Conservation (phyloP, 495 filamentous ascomycete species). For the Aspergillus funiculosus region DNA sequence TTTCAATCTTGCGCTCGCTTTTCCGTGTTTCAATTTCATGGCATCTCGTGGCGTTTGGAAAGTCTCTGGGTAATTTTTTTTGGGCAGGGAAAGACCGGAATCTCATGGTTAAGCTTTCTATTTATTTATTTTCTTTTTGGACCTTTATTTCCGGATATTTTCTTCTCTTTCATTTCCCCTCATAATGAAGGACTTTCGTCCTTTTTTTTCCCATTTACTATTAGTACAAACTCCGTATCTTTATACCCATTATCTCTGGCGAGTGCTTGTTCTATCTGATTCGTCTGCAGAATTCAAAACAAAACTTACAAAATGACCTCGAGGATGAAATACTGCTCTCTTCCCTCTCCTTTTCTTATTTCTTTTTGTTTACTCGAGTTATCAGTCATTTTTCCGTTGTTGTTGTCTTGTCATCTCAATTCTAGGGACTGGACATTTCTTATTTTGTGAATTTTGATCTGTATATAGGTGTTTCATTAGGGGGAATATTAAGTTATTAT, state of each 20-base stretch:
- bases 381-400: too few species aligned
- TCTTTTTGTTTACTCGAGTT: background rate
- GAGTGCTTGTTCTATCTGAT: constrained; percentile 5
- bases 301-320: background rate
- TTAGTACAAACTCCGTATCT: constrained; percentile 8
- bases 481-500: too few species aligned
- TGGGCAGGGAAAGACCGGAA: background rate
- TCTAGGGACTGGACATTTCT: too few species aligned
- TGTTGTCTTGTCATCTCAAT: too few species aligned
- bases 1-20: background rate
- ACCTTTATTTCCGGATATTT: background rate
- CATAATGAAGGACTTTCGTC: background rate
- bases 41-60: constrained; percentile 20
- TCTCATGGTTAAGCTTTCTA: background rate
- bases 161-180: background rate
- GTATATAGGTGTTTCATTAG: too few species aligned
- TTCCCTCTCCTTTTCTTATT: background rate
- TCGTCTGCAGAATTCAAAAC: background rate
- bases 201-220: background rate
- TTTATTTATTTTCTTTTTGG: constrained; percentile 9
- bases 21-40: constrained; percentile 10
- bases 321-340: background rate
- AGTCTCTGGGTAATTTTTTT: background rate
- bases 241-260: constrained; percentile 22
- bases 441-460: too few species aligned